Evolutionary conservation across 345 rosid species (phyloP).

Genomic region (Arabis hirsuta): DNA sequence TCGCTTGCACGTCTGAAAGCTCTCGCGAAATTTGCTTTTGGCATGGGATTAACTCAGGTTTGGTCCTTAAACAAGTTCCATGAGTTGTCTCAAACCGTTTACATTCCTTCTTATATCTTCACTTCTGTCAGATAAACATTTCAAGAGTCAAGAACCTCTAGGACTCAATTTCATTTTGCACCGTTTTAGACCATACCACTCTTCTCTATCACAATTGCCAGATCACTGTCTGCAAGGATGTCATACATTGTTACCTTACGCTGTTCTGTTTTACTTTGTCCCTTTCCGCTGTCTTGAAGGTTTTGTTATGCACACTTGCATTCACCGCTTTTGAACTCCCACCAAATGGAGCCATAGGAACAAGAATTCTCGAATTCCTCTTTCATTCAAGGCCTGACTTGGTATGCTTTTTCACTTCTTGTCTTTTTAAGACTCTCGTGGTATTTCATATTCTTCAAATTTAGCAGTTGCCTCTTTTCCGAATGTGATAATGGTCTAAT

Average conservation of each 20-base stretch:
- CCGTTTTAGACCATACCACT: neutral
- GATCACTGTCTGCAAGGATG: constrained; percentile 6
- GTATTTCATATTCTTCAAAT: neutral
- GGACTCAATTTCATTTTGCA: constrained; percentile 4
- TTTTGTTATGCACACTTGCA: constrained; percentile 85
- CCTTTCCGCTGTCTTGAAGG: constrained; percentile 55
- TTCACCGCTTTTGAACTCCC: constrained; percentile 99
- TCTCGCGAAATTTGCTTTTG: constrained; percentile 95
- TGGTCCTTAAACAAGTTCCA: constrained; percentile 23
- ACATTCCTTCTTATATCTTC: constrained; percentile 9
- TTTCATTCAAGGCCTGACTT: constrained; percentile 90
- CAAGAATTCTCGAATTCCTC: constrained; percentile 82
- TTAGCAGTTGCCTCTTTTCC: neutral
- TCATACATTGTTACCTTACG: constrained; percentile 11
- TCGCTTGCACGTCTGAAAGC: constrained; percentile 95
- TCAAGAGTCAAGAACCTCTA: constrained; percentile 20
- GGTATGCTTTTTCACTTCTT: constrained; percentile 53
- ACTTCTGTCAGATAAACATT: constrained; percentile 16
- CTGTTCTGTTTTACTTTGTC: constrained; percentile 17
- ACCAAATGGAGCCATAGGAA: constrained; percentile 94
- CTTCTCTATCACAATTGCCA: neutral
- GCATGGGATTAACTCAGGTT: constrained; percentile 98
- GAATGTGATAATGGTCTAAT: constrained; percentile 15
- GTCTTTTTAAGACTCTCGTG: constrained; percentile 9
- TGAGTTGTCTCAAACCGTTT: neutral